Base-by-base conservation (phyloP, 75 land plant genomes). In the Pinus tabuliformis region DNA sequence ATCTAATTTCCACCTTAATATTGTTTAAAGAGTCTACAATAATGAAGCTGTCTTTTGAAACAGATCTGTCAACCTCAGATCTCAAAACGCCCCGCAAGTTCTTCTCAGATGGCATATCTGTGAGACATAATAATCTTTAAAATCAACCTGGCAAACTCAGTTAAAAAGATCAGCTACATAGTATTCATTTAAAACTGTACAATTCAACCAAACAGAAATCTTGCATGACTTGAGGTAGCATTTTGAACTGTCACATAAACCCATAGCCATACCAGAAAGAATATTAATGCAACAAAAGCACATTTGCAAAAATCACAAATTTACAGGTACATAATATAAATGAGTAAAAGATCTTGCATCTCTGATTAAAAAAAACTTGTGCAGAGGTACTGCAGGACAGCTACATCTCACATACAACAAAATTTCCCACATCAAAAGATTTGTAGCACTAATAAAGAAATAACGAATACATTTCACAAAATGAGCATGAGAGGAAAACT, bases 21-120 rank as follows among this genome's bases (percentile, higher is more conserved):
- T 88, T 90, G 71, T 97, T 97, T 61, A 97, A 78, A 56, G 99
- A 97, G 65, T 97, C 99, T 15, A 97, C 90, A 59, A 97, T 90
- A 24, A 94, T 76, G 36, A 97, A 85, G 22, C 52, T 74, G 33
- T 96, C 93, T 78, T 83, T 90, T 65, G 99, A 83, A 17, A 94
- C 74, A 0, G 95, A 85, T 63, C 99, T 76, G 76, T 96, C 99
- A 62, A 96, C 97, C 76, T 98, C 98, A 57, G 99, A 97, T 68
- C 99, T 86, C 61, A 97, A 81, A 15, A 92, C 80, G 17, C 99
- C 99, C 22, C 99, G 84, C 63, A 97, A 80, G 74, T 92, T 94
- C 76, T 97, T 97, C 86, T 97, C 99, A 11, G 78, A 79, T 20
- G 87, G 74, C 99, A 97, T 97, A 80, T 91, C 93, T 91, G 73